These are phyloP conservation scores for Helotiales sp. DNA, from an alignment of 2,329 filamentous ascomycete species.

Conservation along the genomic window DNA sequence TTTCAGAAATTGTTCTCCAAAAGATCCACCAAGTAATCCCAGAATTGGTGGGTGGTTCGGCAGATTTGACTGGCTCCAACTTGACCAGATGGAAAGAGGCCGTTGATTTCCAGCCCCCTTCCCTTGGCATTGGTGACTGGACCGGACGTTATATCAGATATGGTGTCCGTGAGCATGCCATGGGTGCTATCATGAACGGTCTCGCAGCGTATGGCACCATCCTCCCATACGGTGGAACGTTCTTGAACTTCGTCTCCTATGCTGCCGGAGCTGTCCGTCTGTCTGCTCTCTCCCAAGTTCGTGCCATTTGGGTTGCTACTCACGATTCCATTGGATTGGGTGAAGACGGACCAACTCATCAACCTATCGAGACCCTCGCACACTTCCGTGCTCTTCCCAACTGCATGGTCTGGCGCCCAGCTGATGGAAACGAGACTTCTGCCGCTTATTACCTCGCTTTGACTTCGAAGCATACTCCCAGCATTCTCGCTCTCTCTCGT, in stretches of 20 bases:
- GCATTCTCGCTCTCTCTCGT: slow-evolving; percentile 90
- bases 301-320: slow-evolving; percentile 92
- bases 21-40: slow-evolving; percentile 82
- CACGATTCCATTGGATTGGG: slow-evolving; percentile 99
- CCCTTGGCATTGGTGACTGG: slow-evolving; percentile 84
- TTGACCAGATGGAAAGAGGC: slow-evolving; percentile 97
- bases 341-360: slow-evolving; percentile 97
- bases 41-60: slow-evolving; percentile 93
- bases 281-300: slow-evolving; percentile 86
- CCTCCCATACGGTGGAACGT: slow-evolving; percentile 92
- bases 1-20: slow-evolving; percentile 89
- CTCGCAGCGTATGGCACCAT: slow-evolving; percentile 92
- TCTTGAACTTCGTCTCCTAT: slow-evolving; percentile 99
- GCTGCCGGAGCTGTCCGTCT: slow-evolving; percentile 93
- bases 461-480: slow-evolving; percentile 85
- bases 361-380: slow-evolving; percentile 96
- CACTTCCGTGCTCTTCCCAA: slow-evolving; percentile 99
- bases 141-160: slow-evolving; percentile 89
- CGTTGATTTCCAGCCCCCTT: slow-evolving; percentile 93
- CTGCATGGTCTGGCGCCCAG: slow-evolving; percentile 99
- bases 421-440: slow-evolving; percentile 97
- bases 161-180: slow-evolving; percentile 88
- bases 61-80: slow-evolving; percentile 97
- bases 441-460: slow-evolving; percentile 96
- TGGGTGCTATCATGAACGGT: slow-evolving; percentile 94